Conservation (phyloP, 1,284 basidiomycete species). For the Termitomyces sp. region DNA sequence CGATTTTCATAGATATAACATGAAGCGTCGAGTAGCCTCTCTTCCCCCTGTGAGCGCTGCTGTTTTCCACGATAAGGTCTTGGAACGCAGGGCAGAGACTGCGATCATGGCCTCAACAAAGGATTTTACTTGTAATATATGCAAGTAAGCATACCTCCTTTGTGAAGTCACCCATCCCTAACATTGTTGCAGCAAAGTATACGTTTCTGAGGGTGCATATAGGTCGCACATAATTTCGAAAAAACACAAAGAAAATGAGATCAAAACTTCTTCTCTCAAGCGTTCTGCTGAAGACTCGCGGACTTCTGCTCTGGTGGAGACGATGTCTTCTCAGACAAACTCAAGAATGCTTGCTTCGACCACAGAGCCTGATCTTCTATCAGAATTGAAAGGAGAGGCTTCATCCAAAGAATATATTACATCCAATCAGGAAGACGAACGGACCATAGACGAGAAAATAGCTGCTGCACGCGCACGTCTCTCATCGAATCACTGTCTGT, state of each 20-base stretch:
- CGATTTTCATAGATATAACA: constrained; percentile 97
- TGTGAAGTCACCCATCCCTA: constrained; percentile 1
- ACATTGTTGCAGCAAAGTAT: constrained; percentile 65
- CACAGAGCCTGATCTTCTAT: neutral
- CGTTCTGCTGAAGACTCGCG: neutral
- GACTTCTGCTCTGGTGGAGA: constrained; percentile 4
- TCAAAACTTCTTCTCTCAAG: constrained; percentile 35
- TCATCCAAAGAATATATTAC: constrained; percentile 3
- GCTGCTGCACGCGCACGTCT: constrained; percentile 69
- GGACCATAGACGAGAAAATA: constrained; percentile 71
- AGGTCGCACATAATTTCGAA: constrained; percentile 85
- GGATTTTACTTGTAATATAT: constrained; percentile 70
- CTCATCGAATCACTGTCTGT: constrained; percentile 74
- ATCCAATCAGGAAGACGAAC: constrained; percentile 47
- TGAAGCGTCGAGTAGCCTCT: constrained; percentile 92
- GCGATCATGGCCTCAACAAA: constrained; percentile 63
- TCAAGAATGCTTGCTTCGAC: neutral
- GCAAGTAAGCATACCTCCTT: constrained; percentile 54
- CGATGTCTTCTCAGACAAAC: constrained; percentile 3
- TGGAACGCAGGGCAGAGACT: constrained; percentile 72
- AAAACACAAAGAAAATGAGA: constrained; percentile 83
- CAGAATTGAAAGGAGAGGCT: neutral
- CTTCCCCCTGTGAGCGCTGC: constrained; percentile 81
- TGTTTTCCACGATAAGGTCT: constrained; percentile 89
- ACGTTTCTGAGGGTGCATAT: constrained; percentile 88